These are phyloP conservation scores for Apiospora arundinis DNA, from an alignment of 2,329 filamentous ascomycete genomes.

Conservation along the genomic window DNA sequence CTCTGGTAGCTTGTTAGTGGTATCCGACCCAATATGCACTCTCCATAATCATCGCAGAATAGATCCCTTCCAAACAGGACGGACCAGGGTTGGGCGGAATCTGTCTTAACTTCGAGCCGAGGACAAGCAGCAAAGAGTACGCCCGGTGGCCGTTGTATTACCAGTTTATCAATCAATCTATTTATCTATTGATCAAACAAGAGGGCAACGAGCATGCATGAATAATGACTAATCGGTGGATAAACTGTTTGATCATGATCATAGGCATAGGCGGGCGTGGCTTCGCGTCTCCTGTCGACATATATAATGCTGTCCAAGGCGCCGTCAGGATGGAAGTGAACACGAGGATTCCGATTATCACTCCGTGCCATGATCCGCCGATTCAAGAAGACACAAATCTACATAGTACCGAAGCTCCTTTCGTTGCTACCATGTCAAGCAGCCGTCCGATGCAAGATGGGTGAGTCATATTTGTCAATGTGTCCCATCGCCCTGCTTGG, in stretches of 20 bases:
- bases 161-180: neutral
- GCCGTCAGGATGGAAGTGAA: neutral
- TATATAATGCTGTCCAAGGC: neutral
- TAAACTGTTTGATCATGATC: neutral
- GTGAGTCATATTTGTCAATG: neutral
- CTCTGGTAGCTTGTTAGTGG: neutral
- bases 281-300: neutral
- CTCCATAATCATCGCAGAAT: neutral
- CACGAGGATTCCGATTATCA: neutral
- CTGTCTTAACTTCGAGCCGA: neutral
- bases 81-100: neutral
- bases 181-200: neutral
- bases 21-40: neutral
- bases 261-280: neutral
- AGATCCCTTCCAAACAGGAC: neutral
- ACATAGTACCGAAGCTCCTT: neutral
- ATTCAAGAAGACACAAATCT: neutral
- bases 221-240: too few relatives aligned
- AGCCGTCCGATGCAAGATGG: slow-evolving; percentile 1
- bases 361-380: neutral
- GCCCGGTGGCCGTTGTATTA: slow-evolving; percentile 2
- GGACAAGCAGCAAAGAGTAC: neutral
- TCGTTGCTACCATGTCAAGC: neutral
- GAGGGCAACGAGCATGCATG: neutral
- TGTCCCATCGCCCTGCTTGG: neutral